Evolutionary conservation across 2,329 filamentous ascomycete genomes (phyloP).

Genomic region (Colletotrichum sp.): DNA sequence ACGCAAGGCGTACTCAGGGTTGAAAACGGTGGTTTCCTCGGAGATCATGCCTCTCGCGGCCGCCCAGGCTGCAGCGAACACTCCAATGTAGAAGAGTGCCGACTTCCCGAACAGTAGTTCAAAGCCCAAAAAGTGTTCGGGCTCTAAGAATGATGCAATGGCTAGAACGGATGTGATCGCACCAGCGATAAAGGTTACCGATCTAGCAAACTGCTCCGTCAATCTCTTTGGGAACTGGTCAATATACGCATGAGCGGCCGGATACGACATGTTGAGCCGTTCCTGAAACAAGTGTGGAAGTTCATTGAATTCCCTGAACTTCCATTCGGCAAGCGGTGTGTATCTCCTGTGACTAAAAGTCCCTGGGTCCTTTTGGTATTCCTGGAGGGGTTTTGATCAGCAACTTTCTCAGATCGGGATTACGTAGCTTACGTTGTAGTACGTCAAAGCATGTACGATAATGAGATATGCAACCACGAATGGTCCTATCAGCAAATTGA

Average conservation of each 20-base stretch:
- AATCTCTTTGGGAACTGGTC: constrained; percentile 98
- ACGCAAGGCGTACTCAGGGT: constrained; percentile 86
- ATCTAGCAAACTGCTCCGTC: constrained; percentile 82
- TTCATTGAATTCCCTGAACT: constrained; percentile 98
- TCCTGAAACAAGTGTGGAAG: constrained; percentile 90
- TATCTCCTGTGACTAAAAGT: constrained; percentile 89
- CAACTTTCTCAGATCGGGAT: not conserved
- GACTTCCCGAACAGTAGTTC: constrained; percentile 90
- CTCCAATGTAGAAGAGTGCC: constrained; percentile 86
- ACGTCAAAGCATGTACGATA: constrained; percentile 90
- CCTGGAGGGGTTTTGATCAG: constrained; percentile 50
- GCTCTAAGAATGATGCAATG: constrained; percentile 84
- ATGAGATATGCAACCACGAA: constrained; percentile 87
- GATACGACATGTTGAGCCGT: constrained; percentile 91
- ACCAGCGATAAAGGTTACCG: constrained; percentile 86
- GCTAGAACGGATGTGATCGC: constrained; percentile 86
- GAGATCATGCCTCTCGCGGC: constrained; percentile 83
- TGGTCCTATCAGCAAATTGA: constrained; percentile 87
- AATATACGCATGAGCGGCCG: constrained; percentile 89
- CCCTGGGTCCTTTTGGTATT: constrained; percentile 93
- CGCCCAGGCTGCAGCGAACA: constrained; percentile 85
- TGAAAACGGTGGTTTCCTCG: constrained; percentile 87
- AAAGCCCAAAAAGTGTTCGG: constrained; percentile 88
- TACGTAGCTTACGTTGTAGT: constrained; percentile 75
- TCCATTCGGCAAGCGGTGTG: constrained; percentile 94